These are phyloP conservation scores for Logfia minima DNA, from an alignment of 129 eudicot genomes.

Conservation along the genomic window DNA sequence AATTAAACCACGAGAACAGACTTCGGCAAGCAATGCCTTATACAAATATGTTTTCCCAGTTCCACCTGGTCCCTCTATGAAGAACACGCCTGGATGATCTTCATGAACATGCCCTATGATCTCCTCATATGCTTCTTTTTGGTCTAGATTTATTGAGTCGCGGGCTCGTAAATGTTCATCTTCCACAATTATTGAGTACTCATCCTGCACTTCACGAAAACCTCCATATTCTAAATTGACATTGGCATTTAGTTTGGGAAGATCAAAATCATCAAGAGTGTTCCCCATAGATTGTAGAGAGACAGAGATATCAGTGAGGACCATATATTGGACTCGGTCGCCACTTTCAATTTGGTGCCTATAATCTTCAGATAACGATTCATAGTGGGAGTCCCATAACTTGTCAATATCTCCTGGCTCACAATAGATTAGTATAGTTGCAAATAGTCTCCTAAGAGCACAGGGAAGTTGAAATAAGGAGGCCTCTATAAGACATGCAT, in stretches of 20 bases:
- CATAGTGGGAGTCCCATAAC: background rate
- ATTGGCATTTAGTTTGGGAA: background rate
- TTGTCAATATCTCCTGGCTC: background rate
- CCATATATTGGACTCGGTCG: background rate
- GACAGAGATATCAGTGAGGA: background rate
- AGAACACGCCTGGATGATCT: background rate
- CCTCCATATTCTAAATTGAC: background rate
- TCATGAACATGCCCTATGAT: background rate
- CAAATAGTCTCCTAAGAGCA: background rate
- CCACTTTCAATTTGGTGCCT: background rate
- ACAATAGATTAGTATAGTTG: background rate
- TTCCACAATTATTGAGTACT: background rate
- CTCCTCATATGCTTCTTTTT: background rate
- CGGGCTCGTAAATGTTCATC: background rate
- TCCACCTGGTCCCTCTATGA: background rate
- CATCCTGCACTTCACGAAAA: background rate
- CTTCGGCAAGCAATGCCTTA: background rate
- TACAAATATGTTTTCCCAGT: background rate
- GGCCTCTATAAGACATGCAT: background rate
- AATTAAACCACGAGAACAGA: background rate
- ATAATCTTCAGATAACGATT: background rate
- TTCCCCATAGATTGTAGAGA: conserved; percentile 3
- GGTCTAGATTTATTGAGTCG: background rate
- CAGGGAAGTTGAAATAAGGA: background rate
- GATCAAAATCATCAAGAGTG: background rate